Evolutionary conservation across 805 yeast species (phyloP).

Genomic region (Brettanomyces naardenensis): DNA sequence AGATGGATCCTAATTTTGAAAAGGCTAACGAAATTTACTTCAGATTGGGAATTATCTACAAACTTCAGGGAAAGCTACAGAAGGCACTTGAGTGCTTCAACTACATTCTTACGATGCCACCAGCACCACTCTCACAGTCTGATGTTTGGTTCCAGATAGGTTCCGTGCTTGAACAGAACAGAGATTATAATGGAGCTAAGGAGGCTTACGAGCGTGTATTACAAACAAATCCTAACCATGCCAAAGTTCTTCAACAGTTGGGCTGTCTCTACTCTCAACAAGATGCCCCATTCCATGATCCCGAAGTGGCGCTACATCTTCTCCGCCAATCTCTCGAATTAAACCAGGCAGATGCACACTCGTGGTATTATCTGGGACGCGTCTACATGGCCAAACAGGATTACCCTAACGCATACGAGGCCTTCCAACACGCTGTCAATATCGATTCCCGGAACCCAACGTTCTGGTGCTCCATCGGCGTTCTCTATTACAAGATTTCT

Average conservation of each 20-base stretch:
- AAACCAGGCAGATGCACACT: constrained; percentile 86
- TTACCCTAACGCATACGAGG: constrained; percentile 93
- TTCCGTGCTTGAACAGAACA: constrained; percentile 86
- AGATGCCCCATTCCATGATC: constrained; percentile 64
- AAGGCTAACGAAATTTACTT: constrained; percentile 95
- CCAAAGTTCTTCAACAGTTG: constrained; percentile 90
- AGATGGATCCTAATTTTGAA: constrained; percentile 92
- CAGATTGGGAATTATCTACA: constrained; percentile 92
- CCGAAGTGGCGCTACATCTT: constrained; percentile 74
- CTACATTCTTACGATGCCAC: constrained; percentile 85
- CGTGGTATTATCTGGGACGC: constrained; percentile 95
- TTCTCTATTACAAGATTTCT: constrained; percentile 88
- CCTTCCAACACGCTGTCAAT: constrained; percentile 97
- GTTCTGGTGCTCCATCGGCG: constrained; percentile 96
- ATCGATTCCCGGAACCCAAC: constrained; percentile 96
- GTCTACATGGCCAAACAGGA: constrained; percentile 95
- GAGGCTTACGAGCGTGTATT: constrained; percentile 94
- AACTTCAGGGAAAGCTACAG: constrained; percentile 82
- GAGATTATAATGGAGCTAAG: constrained; percentile 84
- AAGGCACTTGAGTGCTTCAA: constrained; percentile 92
- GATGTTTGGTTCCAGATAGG: constrained; percentile 99
- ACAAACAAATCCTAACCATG: constrained; percentile 84
- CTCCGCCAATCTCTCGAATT: constrained; percentile 83
- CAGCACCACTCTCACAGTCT: constrained; percentile 90
- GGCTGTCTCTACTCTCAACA: constrained; percentile 89